These are phyloP conservation scores for Eucalyptus marginata DNA, from an alignment of 345 rosid species.

Conservation along the genomic window DNA sequence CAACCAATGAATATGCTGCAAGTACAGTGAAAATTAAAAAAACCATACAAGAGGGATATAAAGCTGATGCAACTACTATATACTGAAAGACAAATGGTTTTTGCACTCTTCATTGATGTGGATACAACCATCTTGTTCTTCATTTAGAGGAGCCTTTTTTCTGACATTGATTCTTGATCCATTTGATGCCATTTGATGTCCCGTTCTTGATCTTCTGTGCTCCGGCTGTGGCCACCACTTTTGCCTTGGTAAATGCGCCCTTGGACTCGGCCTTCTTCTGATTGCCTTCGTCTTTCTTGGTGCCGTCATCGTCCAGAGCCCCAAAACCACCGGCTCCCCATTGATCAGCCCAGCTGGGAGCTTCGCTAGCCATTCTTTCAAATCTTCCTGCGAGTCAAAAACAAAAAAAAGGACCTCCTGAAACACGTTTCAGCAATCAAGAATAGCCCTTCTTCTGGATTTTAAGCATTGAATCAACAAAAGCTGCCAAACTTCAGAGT, in stretches of 20 bases:
- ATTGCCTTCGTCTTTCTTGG: slow-evolving; percentile 7
- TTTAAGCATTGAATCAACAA: background rate
- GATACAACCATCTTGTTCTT: background rate
- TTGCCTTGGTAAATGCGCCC: slow-evolving; percentile 31
- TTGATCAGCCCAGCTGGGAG: slow-evolving; percentile 95
- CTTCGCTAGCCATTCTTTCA: slow-evolving; percentile 47
- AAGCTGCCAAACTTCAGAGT: background rate
- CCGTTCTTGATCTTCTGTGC: slow-evolving; percentile 27
- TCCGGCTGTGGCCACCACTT: slow-evolving; percentile 15
- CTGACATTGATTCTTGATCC: slow-evolving; percentile 50
- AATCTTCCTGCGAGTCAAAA: background rate
- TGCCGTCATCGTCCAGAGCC: slow-evolving; percentile 24
- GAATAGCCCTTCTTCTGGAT: background rate
- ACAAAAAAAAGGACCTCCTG: background rate
- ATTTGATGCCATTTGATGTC: slow-evolving; percentile 33
- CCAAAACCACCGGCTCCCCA: slow-evolving; percentile 86
- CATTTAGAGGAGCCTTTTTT: slow-evolving; percentile 14
- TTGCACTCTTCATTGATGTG: background rate
- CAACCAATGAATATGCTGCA: background rate
- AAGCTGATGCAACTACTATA: background rate
- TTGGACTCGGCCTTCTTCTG: slow-evolving; percentile 28
- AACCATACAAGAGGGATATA: background rate
- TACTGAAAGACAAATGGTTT: background rate
- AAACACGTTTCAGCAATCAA: background rate
- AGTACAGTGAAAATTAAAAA: background rate